phyloP scores from a whole-genome alignment of 73 alveolate species.

The Loxodes magnus region DNA sequence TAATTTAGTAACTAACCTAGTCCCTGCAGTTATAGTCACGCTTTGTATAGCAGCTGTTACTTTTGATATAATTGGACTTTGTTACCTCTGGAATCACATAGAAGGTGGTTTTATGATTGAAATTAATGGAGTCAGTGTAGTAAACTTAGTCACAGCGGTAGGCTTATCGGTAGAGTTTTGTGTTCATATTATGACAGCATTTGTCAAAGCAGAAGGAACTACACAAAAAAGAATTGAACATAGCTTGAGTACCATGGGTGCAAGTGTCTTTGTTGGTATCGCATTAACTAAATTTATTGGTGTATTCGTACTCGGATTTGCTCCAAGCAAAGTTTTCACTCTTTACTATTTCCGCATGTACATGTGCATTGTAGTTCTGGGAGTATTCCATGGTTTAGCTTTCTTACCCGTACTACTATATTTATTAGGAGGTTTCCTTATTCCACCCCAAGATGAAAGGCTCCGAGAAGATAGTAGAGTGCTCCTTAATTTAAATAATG shows the following conservation, averaged over 20 bases:
- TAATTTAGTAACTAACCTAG: conserved; percentile 49
- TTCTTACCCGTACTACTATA: conserved; percentile 53
- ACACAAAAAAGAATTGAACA: conserved; percentile 67
- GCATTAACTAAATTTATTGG: conserved; percentile 87
- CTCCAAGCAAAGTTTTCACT: conserved; percentile 71
- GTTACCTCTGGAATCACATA: conserved; percentile 56
- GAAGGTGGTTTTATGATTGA: conserved; percentile 71
- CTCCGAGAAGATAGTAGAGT: no score
- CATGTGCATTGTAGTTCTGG: conserved; percentile 63
- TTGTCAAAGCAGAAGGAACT: conserved; percentile 56
- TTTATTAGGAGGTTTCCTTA: no score
- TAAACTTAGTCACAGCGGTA: conserved; percentile 68
- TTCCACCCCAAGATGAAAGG: no score
- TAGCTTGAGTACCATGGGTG: conserved; percentile 74
- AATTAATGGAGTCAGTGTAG: conserved; percentile 89
- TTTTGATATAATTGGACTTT: conserved; percentile 70
- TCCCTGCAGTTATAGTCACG: conserved; percentile 64
- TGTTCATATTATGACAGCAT: conserved; percentile 74
- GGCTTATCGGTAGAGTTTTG: conserved; percentile 92
- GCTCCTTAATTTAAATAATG: no score
- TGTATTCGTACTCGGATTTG: conserved; percentile 80
- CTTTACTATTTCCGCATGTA: conserved; percentile 91
- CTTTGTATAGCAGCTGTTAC: conserved; percentile 62
- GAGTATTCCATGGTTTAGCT: conserved; percentile 72
- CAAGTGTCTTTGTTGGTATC: conserved; percentile 80